phyloP scores from a whole-genome alignment of 371 early-diverging fungal genomes.

The Saksenaea vasiformis region DNA sequence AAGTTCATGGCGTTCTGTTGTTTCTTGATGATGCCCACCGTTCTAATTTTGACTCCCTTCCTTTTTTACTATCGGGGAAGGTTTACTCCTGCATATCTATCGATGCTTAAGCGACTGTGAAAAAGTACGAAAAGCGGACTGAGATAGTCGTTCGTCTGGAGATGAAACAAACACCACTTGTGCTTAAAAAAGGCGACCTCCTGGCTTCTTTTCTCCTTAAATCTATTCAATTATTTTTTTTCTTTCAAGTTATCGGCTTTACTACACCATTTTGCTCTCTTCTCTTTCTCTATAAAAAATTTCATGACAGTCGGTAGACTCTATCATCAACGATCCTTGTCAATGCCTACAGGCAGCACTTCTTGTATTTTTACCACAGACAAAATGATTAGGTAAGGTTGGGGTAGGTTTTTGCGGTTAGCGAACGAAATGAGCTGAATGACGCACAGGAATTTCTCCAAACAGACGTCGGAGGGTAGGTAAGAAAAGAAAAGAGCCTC shows the following conservation, averaged over 20 bases:
- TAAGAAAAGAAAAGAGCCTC: neutral
- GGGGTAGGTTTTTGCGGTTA: neutral
- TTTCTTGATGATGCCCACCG: neutral
- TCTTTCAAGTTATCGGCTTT: neutral
- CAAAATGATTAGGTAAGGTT: neutral
- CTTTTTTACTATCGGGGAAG: neutral
- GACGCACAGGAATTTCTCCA: neutral
- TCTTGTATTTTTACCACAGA: neutral
- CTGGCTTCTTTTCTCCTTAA: neutral
- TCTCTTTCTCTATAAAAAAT: neutral
- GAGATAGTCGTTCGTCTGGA: neutral
- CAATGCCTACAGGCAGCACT: slow-evolving; percentile 14
- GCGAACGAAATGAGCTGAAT: neutral
- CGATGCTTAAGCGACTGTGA: neutral
- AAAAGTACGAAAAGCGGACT: neutral
- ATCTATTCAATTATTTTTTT: neutral
- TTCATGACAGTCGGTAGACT: neutral
- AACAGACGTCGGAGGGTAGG: neutral
- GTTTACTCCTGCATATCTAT: neutral
- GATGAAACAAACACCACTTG: slow-evolving; percentile 1
- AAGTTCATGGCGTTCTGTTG: neutral
- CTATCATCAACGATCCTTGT: slow-evolving; percentile 15
- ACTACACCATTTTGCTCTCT: neutral
- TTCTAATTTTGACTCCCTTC: neutral
- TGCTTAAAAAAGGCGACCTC: slow-evolving; percentile 2